Evolutionary conservation across 495 filamentous ascomycete species (phyloP), one percentile per base, ranked within the genome.

Genomic region (Sporormia fimetaria): DNA sequence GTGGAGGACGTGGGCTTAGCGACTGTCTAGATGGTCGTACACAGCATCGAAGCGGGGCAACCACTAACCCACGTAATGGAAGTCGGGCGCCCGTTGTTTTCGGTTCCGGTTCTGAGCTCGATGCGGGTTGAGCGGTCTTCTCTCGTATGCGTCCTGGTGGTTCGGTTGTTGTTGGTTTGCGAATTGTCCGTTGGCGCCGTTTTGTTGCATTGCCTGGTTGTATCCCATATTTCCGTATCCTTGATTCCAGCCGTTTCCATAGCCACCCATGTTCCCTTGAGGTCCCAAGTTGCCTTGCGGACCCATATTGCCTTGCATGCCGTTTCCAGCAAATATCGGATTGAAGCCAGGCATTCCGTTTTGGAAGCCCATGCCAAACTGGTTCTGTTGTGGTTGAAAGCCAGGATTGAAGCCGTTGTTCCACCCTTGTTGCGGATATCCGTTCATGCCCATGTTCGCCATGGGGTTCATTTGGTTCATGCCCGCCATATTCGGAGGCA

Each of bases 61-160:
- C 10, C 21, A 6, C 31, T 3, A 11, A 14, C 20, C 34, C 18
- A 49, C 27, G 27, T 43, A 40, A 15, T 49, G 46, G 48, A 88
- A 95, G 62, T 98, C 92, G 57, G 81, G 87, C 12, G 86, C 85
- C 31, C 90, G 70, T 38, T 80, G 76, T 47, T 80, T 66, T 44
- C 82, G 76, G 44, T 84, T 76, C 38, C 80, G 67, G 40, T 82
- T 80, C 61, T 85, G 80, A 55, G 92, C 82, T 40, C 90, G 77
- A 56, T 94, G 86, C 8, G 87, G 90, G 57, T 98, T 98, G 37
- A 96, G 83, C 1, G 90, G 90, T 57, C 93, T 87, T 15, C 90
- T 78, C 61, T 96, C 90, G 61, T 98, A 98, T 14, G 90, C 81
- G 34, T 93, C 87, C 47, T 93, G 85, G 41, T 84, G 83, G 37